Base-by-base conservation (phyloP, 2,329 filamentous ascomycete genomes). In the Trichoderma simmonsii region DNA sequence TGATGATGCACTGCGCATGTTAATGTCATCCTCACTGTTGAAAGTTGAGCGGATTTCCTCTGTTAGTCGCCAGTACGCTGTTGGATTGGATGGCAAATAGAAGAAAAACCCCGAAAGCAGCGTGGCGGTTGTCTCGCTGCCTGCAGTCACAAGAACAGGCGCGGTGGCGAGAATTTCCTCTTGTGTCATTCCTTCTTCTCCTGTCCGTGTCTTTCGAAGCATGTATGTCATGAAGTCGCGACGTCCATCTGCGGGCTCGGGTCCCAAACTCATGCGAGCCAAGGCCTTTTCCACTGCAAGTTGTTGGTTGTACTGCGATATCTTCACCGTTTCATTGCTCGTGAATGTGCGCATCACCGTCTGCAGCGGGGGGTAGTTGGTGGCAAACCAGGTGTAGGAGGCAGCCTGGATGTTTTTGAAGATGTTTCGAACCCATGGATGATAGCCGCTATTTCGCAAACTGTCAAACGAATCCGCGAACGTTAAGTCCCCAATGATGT, bases 391-490 rank as follows among this genome's bases (percentile, higher is more conserved):
- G 32, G 32, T 34, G 32, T 34, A 34, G 32, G 32, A 34, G 6
- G 32, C 32, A 34, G 32, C 32, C 32, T 34, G 32, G 32, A 34
- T 34, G 32, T 34, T 34, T 5, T 69, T 32, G 57, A 78, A 77
- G 12, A 80, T 75, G 6, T 73, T 65, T 1, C 26, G 36, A 1
- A 80, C 73, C 75, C 77, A 80, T 0, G 77, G 77, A 24, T 80
- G 77, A 57, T 77, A 76, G 26, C 73, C 72, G 60, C 73, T 73
- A 59, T 75, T 77, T 24, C 78, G 72, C 4, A 84, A 73, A 72
- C 79, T 78, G 21, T 77, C 76, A 72, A 84, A 85, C 1, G 82
- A 80, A 54, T 85, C 81, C 18, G 82, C 82, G 73, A 85, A 86
- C 0, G 82, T 79, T 14, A 34, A 34, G 32, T 34, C 32, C 32